Evolutionary conservation across 805 yeast genomes (phyloP).

Genomic region (Kuraishia hungarica): DNA sequence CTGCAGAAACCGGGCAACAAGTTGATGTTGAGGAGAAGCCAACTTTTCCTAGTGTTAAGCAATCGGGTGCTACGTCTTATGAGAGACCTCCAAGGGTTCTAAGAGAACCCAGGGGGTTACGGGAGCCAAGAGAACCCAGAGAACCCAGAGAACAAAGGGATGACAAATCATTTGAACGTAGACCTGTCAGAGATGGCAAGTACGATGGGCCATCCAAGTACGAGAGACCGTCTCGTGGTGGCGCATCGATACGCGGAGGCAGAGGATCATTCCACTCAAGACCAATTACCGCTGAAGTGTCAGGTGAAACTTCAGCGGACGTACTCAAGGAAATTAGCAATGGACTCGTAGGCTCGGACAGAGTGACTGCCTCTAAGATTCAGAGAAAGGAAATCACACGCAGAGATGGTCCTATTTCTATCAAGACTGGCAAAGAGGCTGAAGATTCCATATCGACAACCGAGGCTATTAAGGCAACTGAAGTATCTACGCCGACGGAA

Average conservation of each 20-base stretch:
- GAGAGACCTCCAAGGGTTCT: background rate
- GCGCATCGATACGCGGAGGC: background rate
- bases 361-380: background rate
- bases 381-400: background rate
- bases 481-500: too few species aligned
- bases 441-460: too few species aligned
- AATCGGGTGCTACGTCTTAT: background rate
- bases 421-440: too few species aligned
- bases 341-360: background rate
- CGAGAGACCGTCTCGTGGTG: background rate
- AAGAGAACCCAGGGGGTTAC: background rate
- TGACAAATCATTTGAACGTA: background rate
- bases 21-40: background rate
- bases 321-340: background rate
- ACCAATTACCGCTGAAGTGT: background rate
- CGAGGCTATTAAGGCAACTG: too few species aligned
- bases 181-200: background rate
- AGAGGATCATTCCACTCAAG: background rate
- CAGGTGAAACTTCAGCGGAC: background rate
- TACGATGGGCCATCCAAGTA: background rate
- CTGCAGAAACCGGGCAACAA: background rate
- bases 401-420: too few species aligned
- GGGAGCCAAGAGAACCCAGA: background rate
- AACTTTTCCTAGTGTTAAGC: background rate
- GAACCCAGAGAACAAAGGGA: background rate